phyloP scores from a whole-genome alignment of 768 basidiomycete species.

The Dioszegia hungarica region DNA sequence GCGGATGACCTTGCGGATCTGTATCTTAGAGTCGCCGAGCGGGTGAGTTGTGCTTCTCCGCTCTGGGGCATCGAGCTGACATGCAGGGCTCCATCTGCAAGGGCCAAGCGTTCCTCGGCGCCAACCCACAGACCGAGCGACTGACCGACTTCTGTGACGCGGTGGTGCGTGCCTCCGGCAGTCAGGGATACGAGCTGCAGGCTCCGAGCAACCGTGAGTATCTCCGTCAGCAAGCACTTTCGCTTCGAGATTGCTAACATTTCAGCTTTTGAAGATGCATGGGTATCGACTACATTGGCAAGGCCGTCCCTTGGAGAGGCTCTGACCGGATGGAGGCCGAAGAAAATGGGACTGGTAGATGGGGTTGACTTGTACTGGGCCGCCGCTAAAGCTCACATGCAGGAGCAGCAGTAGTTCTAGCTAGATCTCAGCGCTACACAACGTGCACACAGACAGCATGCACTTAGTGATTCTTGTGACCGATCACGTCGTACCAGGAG shows the following conservation, averaged over 20 bases:
- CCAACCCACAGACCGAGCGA: constrained; percentile 52
- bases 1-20: constrained; percentile 54
- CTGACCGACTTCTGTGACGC: constrained; percentile 51
- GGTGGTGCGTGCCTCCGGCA: constrained; percentile 51
- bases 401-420: neutral
- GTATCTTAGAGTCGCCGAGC: constrained; percentile 52
- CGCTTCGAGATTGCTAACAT: neutral
- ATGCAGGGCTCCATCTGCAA: constrained; percentile 37
- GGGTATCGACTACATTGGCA: constrained; percentile 50
- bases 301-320: constrained; percentile 47
- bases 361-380: constrained; percentile 52
- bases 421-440: too few species aligned
- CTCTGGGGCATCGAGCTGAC: neutral
- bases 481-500: too few species aligned
- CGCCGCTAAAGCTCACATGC: constrained; percentile 12
- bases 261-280: constrained; percentile 50
- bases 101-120: constrained; percentile 52
- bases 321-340: constrained; percentile 53
- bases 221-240: neutral
- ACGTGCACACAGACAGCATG: too few species aligned
- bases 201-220: constrained; percentile 50
- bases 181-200: constrained; percentile 47
- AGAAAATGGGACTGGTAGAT: constrained; percentile 52
- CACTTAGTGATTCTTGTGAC: too few species aligned
- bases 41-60: constrained; percentile 41